Evolutionary conservation across 805 yeast species (phyloP).

Genomic region (Nematodospora valgi): DNA sequence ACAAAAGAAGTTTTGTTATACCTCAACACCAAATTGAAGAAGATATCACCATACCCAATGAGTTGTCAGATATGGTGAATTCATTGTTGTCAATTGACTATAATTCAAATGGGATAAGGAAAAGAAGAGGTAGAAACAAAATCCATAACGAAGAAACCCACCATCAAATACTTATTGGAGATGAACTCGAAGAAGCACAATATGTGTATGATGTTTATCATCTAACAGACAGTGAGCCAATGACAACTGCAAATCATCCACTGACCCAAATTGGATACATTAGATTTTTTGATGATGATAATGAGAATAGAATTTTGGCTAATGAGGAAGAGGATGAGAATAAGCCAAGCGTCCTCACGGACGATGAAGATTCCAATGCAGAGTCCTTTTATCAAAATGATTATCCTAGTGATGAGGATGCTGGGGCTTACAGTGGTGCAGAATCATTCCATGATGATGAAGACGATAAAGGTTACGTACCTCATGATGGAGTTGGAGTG

Average conservation of each 20-base stretch:
- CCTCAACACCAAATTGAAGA: conserved; percentile 31
- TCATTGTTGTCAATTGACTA: conserved; percentile 46
- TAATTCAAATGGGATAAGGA: conserved; percentile 11
- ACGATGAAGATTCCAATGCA: conserved; percentile 84
- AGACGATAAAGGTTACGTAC: conserved; percentile 15
- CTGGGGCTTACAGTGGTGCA: conserved; percentile 23
- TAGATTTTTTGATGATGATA: conserved; percentile 53
- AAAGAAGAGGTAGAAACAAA: conserved; percentile 10
- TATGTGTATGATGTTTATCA: conserved; percentile 89
- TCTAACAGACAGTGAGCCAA: conserved; percentile 22
- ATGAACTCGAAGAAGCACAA: conserved; percentile 38
- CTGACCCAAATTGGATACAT: conserved; percentile 51
- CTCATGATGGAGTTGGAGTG: conserved; percentile 11
- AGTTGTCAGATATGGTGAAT: conserved; percentile 71
- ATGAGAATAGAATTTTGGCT: conserved; percentile 23
- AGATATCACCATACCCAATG: conserved; percentile 46
- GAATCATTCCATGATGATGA: conserved; percentile 15
- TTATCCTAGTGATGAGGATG: conserved; percentile 92
- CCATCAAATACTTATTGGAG: background rate
- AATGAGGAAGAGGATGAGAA: conserved; percentile 31
- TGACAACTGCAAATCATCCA: conserved; percentile 47
- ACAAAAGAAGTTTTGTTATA: conserved; percentile 30
- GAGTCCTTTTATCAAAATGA: conserved; percentile 91
- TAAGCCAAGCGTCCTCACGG: conserved; percentile 37
- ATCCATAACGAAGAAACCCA: background rate